Evolutionary conservation across 1,284 basidiomycete species (phyloP), one percentile per base, ranked within the genome.

Genomic region (Apiotrichum gamsii): DNA sequence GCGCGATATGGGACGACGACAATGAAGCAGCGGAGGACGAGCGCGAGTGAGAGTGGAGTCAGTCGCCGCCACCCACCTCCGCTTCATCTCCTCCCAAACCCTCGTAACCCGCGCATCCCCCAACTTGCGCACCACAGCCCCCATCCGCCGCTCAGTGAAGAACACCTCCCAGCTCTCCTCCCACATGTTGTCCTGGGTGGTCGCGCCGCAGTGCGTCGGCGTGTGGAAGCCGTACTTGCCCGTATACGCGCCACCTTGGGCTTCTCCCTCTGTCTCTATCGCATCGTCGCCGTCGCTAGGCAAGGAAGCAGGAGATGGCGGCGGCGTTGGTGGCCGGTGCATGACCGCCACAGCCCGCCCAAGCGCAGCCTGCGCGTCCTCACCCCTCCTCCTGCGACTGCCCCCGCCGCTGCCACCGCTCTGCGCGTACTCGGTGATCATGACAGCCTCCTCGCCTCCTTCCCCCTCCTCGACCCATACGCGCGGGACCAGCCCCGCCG

Each of bases 181-280:
- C 87, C 86, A 90, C 0, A 77, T 81, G 40, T 90, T 90, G 47
- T 80, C 77, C 60, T 87, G 77, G 49, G 81, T 78, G 5, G 87
- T 90, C 8, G 76, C 77, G 3, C 88, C 88, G 58, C 88, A 91
- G 67, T 82, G 86, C 8, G 88, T 90, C 0, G 85, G 82, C 8
- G 86, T 78, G 2, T 72, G 67, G 59, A 90, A 90, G 2, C 88
- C 88, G 66, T 82, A 90, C 3, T 80, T 75, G 31, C 51, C 48
- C 6, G 30, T 74, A 63, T 52, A 57, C 4, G 25, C 18, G 25
- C 10, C 8, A 20, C 20, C 3, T 8, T 28, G 38, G n/a, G 4
- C 2, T 15, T 32, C n/a, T 36, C 34, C 30, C 24, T 4, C 23
- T 11, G 21, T 6, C 19, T 16, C 21, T 25, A 15, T 18, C 33